phyloP scores from a whole-genome alignment of 441 rosid species.

The Erodium moschatum region DNA sequence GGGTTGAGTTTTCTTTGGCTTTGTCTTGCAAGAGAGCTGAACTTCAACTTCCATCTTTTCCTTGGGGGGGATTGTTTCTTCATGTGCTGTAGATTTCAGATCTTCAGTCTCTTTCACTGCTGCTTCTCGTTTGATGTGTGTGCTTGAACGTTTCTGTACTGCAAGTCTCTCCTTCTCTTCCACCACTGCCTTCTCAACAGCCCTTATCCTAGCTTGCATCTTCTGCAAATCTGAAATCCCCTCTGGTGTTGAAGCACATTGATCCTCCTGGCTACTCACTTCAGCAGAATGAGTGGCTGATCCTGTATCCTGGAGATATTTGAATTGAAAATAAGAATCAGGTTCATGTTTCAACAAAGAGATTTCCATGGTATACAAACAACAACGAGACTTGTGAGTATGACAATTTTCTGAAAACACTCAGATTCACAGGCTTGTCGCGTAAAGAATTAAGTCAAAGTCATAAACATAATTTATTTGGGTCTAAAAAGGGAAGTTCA shows the following conservation, averaged over 20 bases:
- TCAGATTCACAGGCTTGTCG: conserved; percentile 1
- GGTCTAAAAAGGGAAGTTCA: conserved; percentile 6
- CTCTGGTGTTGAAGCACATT: conserved; percentile 21
- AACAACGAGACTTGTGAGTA: not conserved
- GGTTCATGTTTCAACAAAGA: not conserved
- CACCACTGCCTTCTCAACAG: conserved; percentile 53
- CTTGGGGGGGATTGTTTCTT: conserved; percentile 19
- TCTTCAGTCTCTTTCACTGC: conserved; percentile 19
- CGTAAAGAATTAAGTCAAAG: not conserved
- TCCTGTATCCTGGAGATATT: conserved; percentile 37
- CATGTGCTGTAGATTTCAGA: conserved; percentile 14
- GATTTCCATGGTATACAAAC: not conserved
- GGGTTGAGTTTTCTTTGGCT: conserved; percentile 31
- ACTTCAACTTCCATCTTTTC: conserved; percentile 33
- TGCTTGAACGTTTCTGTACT: conserved; percentile 29
- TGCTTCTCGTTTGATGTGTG: conserved; percentile 24
- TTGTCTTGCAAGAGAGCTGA: conserved; percentile 28
- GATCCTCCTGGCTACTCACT: conserved; percentile 22
- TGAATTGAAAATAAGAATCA: conserved; percentile 6
- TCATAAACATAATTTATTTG: not conserved
- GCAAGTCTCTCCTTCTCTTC: conserved; percentile 42
- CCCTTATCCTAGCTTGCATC: conserved; percentile 55
- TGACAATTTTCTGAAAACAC: not conserved
- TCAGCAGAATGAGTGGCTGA: conserved; percentile 27
- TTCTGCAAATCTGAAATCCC: conserved; percentile 60